Evolutionary conservation across 306 rosid genomes (phyloP), one percentile per base, ranked within the genome.

Genomic region (Ceratonia siliqua): DNA sequence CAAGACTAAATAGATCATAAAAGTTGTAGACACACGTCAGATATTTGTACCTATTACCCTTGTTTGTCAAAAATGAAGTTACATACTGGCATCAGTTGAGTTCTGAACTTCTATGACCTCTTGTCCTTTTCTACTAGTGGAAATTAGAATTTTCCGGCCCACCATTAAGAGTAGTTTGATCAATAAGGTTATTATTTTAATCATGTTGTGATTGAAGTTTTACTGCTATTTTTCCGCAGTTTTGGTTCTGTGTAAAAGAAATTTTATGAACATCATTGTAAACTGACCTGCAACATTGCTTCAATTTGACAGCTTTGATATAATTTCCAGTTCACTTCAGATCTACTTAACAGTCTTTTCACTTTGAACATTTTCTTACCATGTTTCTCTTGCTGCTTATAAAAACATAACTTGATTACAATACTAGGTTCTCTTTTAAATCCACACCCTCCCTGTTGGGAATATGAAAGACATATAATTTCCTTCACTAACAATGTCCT

Each of bases 331-430:
- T 70, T 52, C 30, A 36, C 54, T 58, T 58, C 43, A 35, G 15
- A 22, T 58, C 22, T 14, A 33, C 53, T 32, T 43, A 35, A 11
- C 32, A 45, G 11, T 21, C 52, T 21, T 12, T 71, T 81, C 28
- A 50, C 27, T 42, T 18, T 35, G 27, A 61, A n/a, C 28, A 39
- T 67, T 57, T 77, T 43, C 17, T 50, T 58, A 28, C 46, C 20
- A 2, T 36, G 58, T 32, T 28, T 63, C 59, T 30, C 77, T 77
- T 66, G 53, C 55, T 49, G 67, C 68, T 22, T 48, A 55, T 33
- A 21, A 33, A n/a, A 54, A 32, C 49, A 62, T 68, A 6, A 18
- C 41, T 7, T 49, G 49, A 41, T 46, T 68, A 32, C 24, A 78
- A 28, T 55, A 28, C 43, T 54, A 48, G 39, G 25, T 62, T 70